Base-by-base conservation (phyloP, 257 asterid genomes). In the Fraxinus excelsior region DNA sequence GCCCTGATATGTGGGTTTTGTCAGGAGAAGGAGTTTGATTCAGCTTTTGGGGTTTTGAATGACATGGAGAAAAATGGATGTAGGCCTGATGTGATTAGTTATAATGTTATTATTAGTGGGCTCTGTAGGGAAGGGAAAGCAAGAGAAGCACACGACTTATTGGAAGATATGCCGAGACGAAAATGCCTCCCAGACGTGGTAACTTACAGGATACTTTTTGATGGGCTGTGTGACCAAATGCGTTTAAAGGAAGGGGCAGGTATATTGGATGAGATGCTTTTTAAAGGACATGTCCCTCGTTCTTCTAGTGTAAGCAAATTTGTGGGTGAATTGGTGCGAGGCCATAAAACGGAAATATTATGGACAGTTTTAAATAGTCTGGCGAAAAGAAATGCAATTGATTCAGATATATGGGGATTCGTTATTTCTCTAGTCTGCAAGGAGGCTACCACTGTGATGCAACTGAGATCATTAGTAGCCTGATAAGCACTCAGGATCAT, bases 141-240 rank as follows among this genome's bases (percentile, higher is more conserved):
- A 56, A 69, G 51, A 29, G 95, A 91, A 78, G 97, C 98, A 13
- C 77, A 70, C 76, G 94, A 90, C 4, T 80, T 91, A 32, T 84
- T 93, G 73, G 92, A 91, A 79, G 97, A 91, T 81, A 93, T 93
- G 98, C 91, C 91, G 0, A 81, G 95, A 64, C 73, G 88, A 35
- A 74, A 74, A 70, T 89, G 97, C 72, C 37, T 74, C 18, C 98
- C 93, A 0, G 98, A 93, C 82, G 89, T 88, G 42, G 89, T 91
- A 7, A 80, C 91, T 72, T 93, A 89, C 72, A 84, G 89, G 87
- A 84, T 85, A 53, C 26, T 91, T 40, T 86, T 93, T 56, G 91
- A 88, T 32, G 97, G 94, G 34, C 83, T 93, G 31, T 91, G 95
- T 74, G 85, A 90, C 56, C 87, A 19, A 4, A 81, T 67, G 80